These are phyloP conservation scores for Silene uniflora DNA, from an alignment of 148 eudicot species.

Conservation along the genomic window DNA sequence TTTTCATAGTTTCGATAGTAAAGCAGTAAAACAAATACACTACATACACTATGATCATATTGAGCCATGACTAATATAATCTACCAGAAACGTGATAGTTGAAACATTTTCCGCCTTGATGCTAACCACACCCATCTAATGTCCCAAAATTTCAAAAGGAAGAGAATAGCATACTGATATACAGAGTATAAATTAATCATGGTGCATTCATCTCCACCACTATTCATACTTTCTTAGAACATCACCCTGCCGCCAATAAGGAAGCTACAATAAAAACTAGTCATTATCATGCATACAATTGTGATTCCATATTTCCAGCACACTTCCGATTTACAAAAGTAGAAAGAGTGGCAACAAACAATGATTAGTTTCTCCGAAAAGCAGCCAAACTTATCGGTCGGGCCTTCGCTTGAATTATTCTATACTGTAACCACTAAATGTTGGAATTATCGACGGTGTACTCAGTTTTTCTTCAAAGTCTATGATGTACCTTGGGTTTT, in stretches of 20 bases:
- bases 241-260: not conserved
- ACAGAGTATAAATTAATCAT: not conserved
- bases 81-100: not conserved
- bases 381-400: not conserved
- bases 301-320: not conserved
- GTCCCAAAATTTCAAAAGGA: not conserved
- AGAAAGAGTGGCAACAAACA: not conserved
- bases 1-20: not conserved
- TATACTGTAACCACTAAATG: not conserved
- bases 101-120: not conserved
- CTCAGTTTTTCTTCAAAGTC: not conserved
- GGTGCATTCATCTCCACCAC: not conserved
- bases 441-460: not conserved
- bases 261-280: slow-evolving; percentile 2
- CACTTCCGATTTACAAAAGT: not conserved
- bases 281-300: not conserved
- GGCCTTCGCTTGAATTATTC: not conserved
- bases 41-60: not conserved
- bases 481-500: not conserved
- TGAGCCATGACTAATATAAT: not conserved
- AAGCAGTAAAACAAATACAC: not conserved
- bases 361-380: not conserved
- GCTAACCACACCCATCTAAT: not conserved
- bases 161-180: not conserved
- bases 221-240: not conserved